A percentile compares a stretch with the other conserved stretches of the same genome.
These are phyloP conservation scores for Euphorbia peplus DNA, from an alignment of 345 rosid species.

Conservation along the genomic window DNA sequence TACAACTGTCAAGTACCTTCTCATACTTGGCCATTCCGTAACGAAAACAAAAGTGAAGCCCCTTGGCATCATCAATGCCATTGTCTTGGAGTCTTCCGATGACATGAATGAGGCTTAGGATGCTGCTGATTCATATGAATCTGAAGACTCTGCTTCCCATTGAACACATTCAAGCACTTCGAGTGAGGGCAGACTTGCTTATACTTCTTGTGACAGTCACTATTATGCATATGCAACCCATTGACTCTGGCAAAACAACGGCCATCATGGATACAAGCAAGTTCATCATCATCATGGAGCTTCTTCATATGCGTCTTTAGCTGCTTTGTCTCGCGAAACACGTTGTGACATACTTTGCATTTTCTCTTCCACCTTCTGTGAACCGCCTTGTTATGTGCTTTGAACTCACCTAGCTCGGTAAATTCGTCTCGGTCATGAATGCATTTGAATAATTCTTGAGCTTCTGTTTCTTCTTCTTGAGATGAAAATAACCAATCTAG, in stretches of 20 bases:
- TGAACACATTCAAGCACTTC: slow-evolving; percentile 10
- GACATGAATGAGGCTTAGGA: not conserved
- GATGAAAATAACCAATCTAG: not conserved
- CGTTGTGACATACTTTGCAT: slow-evolving; percentile 10
- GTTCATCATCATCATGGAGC: not conserved
- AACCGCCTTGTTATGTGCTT: slow-evolving; percentile 2
- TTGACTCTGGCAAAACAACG: not conserved
- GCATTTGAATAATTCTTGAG: not conserved
- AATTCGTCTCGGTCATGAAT: slow-evolving; percentile 11
- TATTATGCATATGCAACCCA: slow-evolving; percentile 8
- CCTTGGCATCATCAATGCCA: not conserved
- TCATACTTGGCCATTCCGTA: too few relatives aligned
- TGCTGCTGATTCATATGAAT: slow-evolving; percentile 5
- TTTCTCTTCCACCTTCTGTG: slow-evolving; percentile 10
- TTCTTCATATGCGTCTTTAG: slow-evolving; percentile 5
- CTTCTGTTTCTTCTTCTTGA: not conserved
- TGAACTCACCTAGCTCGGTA: not conserved
- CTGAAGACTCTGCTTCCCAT: not conserved
- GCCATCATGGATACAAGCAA: slow-evolving; percentile 8
- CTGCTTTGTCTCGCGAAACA: slow-evolving; percentile 5
- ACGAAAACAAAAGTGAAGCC: too few relatives aligned
- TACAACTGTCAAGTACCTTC: too few relatives aligned
- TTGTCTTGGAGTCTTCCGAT: not conserved
- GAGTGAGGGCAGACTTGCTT: slow-evolving; percentile 1
- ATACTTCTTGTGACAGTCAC: slow-evolving; percentile 11